Evolutionary conservation across 129 eudicot species (phyloP), one percentile per base, ranked within the genome.

Genomic region (Artemisia argyi): DNA sequence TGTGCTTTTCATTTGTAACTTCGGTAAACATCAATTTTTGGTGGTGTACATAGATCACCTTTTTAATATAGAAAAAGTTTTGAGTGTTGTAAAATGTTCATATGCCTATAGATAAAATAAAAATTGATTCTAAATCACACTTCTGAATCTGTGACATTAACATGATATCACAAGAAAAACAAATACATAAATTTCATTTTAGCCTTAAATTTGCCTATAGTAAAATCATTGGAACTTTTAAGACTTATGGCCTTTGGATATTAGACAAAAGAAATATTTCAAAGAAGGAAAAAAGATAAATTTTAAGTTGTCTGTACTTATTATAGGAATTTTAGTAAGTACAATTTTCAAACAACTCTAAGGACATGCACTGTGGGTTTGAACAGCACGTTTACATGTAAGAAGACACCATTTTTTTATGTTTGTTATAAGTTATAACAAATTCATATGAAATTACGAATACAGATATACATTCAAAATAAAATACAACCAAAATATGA

Each of bases 351-450:
- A 69, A 52, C 49, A 18, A 42, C 65, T 42, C 55, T 11, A 55
- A 5, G 42, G 66, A 39, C 66, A 18, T 19, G 65, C 76, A 32
- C 47, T 44, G 47, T 71, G 47, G 51, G 66, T 58, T 68, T 57
- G 52, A 51, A 22, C 66, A 57, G 6, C 75, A 22, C 22, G 39
- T 26, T 57, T 71, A 44, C 66, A 42, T 71, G 20, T 71, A 56
- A 35, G 42, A 56, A 22, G 50, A 56, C 55, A 65, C 15, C 1
- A 35, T 35, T 35, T 51, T 52, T 17, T 69, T 32, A 69, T 28
- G 73, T 47, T 69, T n/a, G 62, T n/a, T n/a, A n/a, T n/a, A n/a
- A n/a, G 22, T 52, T 68, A 24, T 68, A 50, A 68, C 14, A 51
- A 28, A 14, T 53, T 8, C 16, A 39, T 39, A 39, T 7, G 2